Evolutionary conservation across 2,329 filamentous ascomycete genomes (phyloP), one percentile per base, ranked within the genome.

Genomic region (Knoxdaviesia proteae): DNA sequence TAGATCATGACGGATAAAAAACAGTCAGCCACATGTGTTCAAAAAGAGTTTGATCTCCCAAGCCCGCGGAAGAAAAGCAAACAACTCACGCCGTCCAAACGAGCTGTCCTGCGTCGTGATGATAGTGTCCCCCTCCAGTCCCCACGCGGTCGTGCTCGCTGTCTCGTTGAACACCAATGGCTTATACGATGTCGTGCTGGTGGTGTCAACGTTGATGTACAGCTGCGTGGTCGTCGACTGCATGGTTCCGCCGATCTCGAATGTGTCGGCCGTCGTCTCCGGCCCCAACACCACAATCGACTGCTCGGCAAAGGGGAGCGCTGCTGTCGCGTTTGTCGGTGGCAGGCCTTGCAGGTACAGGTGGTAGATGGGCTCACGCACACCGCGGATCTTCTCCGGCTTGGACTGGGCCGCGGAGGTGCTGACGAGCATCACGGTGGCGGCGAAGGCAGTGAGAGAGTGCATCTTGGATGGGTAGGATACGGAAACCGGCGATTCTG

Each of bases 341-440:
- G 63, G 56, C 43, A 60, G 58, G 3, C 60, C 55, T 51, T 71
- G 68, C 4, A 71, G 56, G 48, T 71, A 71, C 29, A 65, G 58
- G 50, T 72, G 68, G 47, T 62, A 70, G 44, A 70, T 63, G 3
- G 68, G 68, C 6, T 59, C 57, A 44, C 57, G 54, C 6, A 69
- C 66, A 35, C 62, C 61, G 34, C 67, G 65, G 46, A 70, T 67
- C 50, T 66, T 62, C 51, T 65, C 61, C 8, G 64, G 56, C 42
- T 65, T 65, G 37, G 59, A 58, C 6, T 52, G 45, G n/a, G 52
- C 51, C 4, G 34, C 20, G 38, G 39, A 30, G 6, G 42, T 29
- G 32, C 49, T 35, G 43, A 42, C 32, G 32, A 34, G 39, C 42
- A 40, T 7, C 37, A 38, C 43, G 38, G 6, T 34, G 39, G 42